Percentiles rank a stretch among this genome's conserved stretches.
Conservation (phyloP, 164 flowering plant species). For the Kingdonia uniflora region DNA sequence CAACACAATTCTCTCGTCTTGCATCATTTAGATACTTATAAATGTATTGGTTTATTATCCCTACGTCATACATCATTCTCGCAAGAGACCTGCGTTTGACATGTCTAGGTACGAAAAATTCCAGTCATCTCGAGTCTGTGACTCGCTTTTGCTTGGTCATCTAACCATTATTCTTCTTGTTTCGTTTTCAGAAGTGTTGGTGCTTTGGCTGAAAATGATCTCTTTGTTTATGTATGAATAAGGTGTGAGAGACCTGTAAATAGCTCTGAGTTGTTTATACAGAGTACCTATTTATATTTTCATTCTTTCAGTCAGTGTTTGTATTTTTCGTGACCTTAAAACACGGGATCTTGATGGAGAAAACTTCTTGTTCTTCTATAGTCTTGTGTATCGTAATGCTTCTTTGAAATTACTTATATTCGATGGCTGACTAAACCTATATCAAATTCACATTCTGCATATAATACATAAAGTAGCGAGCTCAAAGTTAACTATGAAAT, state of each 20-base stretch:
- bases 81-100: neutral
- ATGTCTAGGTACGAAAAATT: too few species aligned
- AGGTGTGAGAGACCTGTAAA: constrained; percentile 16
- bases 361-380: constrained; percentile 1
- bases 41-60: too few species aligned
- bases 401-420: too few species aligned
- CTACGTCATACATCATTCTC: too few species aligned
- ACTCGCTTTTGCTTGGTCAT: neutral
- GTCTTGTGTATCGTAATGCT: neutral
- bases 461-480: too few species aligned
- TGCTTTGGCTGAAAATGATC: constrained; percentile 40
- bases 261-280: constrained; percentile 17
- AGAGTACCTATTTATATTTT: constrained; percentile 11
- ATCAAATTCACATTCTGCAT: too few species aligned
- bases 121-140: neutral
- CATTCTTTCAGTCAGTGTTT: constrained; percentile 14
- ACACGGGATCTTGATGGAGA: constrained; percentile 2
- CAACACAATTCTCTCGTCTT: neutral
- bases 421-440: too few species aligned
- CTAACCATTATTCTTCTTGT: neutral
- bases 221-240: neutral
- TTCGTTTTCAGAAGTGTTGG: constrained; percentile 26
- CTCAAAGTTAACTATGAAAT: too few species aligned
- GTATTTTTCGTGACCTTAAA: constrained; percentile 13
- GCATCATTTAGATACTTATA: too few species aligned